These are phyloP conservation scores for Hypoxylon sp. DNA, from an alignment of 2,329 filamentous ascomycete genomes.

Conservation along the genomic window DNA sequence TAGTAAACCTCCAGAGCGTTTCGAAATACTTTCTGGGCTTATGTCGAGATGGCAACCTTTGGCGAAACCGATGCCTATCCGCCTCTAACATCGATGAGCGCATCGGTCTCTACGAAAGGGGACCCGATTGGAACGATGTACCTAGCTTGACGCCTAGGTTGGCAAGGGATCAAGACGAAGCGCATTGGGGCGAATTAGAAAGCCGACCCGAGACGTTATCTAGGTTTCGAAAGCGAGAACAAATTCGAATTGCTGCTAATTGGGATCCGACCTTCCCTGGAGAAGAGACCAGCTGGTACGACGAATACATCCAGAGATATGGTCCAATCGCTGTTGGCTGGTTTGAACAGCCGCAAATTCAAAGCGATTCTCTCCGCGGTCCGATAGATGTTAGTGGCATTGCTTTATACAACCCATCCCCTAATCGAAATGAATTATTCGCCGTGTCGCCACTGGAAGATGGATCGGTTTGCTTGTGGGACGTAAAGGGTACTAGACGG, in stretches of 20 bases:
- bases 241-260: conserved; percentile 71
- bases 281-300: conserved; percentile 84
- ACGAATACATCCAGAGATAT: conserved; percentile 86
- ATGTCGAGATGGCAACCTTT: conserved; percentile 77
- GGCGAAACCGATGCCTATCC: conserved; percentile 79
- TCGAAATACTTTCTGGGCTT: conserved; percentile 72
- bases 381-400: conserved; percentile 76
- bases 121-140: conserved; percentile 50
- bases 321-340: conserved; percentile 78
- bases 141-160: conserved; percentile 36
- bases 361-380: conserved; percentile 53
- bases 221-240: conserved; percentile 49
- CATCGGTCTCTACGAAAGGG: conserved; percentile 61
- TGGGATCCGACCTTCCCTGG: conserved; percentile 82
- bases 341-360: conserved; percentile 70
- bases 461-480: conserved; percentile 88
- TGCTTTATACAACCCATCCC: conserved; percentile 68
- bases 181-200: conserved; percentile 38
- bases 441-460: conserved; percentile 84
- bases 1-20: conserved; percentile 74
- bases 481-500: conserved; percentile 66
- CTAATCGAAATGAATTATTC: conserved; percentile 60
- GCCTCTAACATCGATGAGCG: conserved; percentile 70
- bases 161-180: conserved; percentile 43
- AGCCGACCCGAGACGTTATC: conserved; percentile 37